These are phyloP conservation scores for Saturnispora sekii DNA, from an alignment of 805 yeast species.

Conservation along the genomic window DNA sequence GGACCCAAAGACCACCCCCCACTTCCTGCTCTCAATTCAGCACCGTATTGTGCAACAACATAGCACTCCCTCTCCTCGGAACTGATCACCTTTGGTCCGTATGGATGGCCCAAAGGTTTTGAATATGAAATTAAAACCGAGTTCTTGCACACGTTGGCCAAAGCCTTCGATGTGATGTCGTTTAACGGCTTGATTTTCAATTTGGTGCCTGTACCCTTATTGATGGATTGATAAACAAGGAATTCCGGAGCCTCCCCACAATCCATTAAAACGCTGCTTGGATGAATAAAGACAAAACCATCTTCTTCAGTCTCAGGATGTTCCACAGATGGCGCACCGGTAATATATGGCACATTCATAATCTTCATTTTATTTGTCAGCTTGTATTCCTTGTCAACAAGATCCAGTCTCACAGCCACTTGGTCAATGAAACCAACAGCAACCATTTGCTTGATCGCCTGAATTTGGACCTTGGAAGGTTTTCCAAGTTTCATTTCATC, in stretches of 20 bases:
- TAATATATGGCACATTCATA: slow-evolving; percentile 53
- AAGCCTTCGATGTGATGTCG: slow-evolving; percentile 62
- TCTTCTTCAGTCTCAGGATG: slow-evolving; percentile 31
- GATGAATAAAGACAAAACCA: slow-evolving; percentile 68
- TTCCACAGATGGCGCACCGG: slow-evolving; percentile 36
- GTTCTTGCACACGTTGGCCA: slow-evolving; percentile 66
- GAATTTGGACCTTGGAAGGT: slow-evolving; percentile 61
- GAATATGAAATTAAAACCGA: slow-evolving; percentile 74
- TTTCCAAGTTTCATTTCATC: slow-evolving; percentile 46
- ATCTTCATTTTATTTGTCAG: slow-evolving; percentile 50
- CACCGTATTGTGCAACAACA: slow-evolving; percentile 87
- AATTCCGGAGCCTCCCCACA: slow-evolving; percentile 64
- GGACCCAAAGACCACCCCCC: slow-evolving; percentile 95
- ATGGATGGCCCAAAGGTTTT: slow-evolving; percentile 85
- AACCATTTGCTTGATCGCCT: slow-evolving; percentile 81
- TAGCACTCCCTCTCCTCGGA: slow-evolving; percentile 73
- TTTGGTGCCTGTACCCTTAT: slow-evolving; percentile 37
- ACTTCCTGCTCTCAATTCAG: slow-evolving; percentile 49
- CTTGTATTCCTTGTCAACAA: slow-evolving; percentile 50
- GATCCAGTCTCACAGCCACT: slow-evolving; percentile 76
- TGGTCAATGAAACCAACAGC: slow-evolving; percentile 91
- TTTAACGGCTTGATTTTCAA: slow-evolving; percentile 69
- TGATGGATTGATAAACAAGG: slow-evolving; percentile 63
- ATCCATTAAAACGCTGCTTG: slow-evolving; percentile 53
- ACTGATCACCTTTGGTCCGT: slow-evolving; percentile 63